Conservation (phyloP, 441 rosid genomes). For the Jatropha podagrica region DNA sequence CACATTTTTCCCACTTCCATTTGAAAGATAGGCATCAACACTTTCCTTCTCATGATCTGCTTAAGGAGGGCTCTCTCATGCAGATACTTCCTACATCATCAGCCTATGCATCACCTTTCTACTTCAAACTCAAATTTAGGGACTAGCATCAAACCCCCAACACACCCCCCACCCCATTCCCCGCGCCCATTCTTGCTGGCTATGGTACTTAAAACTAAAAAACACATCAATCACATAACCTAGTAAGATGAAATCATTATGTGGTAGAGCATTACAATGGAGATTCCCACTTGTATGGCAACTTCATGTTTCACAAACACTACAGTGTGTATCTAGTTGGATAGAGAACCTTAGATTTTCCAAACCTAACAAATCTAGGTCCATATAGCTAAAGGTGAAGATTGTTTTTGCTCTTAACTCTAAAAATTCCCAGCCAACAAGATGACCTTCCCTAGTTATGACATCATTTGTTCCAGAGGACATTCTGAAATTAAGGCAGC, state of each 20-base stretch:
- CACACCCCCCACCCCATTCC: no score
- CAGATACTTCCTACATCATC: conserved; percentile 2
- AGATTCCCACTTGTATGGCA: background rate
- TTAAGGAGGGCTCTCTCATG: background rate
- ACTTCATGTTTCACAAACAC: background rate
- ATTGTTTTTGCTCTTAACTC: background rate
- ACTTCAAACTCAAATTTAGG: conserved; percentile 11
- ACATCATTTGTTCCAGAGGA: background rate
- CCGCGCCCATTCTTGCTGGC: background rate
- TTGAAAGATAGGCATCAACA: background rate
- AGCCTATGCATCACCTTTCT: background rate
- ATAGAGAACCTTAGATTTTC: background rate
- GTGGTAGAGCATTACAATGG: background rate
- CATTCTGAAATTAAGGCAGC: background rate
- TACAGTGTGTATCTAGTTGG: background rate
- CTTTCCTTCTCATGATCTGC: background rate
- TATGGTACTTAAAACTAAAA: background rate
- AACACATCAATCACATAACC: background rate
- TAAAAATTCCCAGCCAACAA: background rate
- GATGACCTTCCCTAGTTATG: background rate
- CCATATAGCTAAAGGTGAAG: background rate
- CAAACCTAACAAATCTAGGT: background rate
- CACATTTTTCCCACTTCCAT: background rate
- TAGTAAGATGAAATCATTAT: background rate
- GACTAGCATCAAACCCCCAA: background rate